phyloP scores from a whole-genome alignment of 768 basidiomycete genomes.

The Tephrocybe rancida region DNA sequence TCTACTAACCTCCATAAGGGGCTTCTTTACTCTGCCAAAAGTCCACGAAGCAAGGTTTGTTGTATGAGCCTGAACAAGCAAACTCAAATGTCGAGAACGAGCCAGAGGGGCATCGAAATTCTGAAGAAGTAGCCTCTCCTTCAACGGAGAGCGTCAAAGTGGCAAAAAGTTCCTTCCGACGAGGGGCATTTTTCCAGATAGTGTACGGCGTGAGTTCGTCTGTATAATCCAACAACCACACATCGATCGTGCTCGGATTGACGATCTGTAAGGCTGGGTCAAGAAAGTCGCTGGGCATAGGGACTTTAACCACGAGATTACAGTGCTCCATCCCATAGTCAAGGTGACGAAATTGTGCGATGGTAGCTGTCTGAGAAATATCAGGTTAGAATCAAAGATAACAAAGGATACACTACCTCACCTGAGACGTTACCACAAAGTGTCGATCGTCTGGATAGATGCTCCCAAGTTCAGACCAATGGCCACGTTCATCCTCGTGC shows the following conservation, averaged over 20 bases:
- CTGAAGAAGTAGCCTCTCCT: neutral
- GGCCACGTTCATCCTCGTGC: conserved; percentile 1
- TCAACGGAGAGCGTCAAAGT: neutral
- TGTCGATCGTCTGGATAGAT: conserved; percentile 6
- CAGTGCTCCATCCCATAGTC: conserved; percentile 16
- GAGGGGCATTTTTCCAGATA: neutral
- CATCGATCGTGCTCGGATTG: neutral
- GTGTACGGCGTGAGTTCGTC: conserved; percentile 2
- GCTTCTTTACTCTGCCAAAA: no score
- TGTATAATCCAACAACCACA: conserved; percentile 1
- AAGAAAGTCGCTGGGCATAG: neutral
- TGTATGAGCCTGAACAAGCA: no score
- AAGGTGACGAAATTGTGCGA: conserved; percentile 13
- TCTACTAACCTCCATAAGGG: no score
- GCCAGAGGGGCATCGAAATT: conserved; percentile 3
- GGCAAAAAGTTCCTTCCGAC: neutral
- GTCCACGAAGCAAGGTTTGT: no score
- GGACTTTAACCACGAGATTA: conserved; percentile 1
- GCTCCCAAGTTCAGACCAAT: neutral
- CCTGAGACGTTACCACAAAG: conserved; percentile 1
- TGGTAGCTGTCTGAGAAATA: conserved; percentile 9
- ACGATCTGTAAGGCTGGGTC: neutral
- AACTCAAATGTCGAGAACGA: no score
- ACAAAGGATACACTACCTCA: neutral
- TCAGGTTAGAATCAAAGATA: neutral